Evolutionary conservation across 805 yeast species (phyloP).

Genomic region (Zygosaccharomyces rouxii): DNA sequence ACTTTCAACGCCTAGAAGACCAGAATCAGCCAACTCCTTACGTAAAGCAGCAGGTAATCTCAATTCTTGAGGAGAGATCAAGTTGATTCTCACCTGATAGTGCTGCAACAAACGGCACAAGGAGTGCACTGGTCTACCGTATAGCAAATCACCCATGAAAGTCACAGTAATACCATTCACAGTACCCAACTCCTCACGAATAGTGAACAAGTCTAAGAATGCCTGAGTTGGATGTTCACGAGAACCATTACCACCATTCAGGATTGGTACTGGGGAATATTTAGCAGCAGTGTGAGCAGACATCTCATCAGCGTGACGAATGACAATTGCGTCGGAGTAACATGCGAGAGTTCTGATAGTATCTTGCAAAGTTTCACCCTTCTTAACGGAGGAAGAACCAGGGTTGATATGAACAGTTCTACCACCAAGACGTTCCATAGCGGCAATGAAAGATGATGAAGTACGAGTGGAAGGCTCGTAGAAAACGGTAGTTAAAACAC

Average conservation of each 20-base stretch:
- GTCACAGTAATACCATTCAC: conserved; percentile 97
- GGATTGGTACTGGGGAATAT: conserved; percentile 93
- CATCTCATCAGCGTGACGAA: conserved; percentile 93
- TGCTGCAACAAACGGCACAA: conserved; percentile 83
- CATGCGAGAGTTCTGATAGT: conserved; percentile 92
- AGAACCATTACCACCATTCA: conserved; percentile 97
- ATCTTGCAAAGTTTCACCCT: conserved; percentile 97
- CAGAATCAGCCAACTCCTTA: conserved; percentile 58
- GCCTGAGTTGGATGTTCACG: conserved; percentile 99
- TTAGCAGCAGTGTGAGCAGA: conserved; percentile 93
- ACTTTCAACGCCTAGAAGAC: conserved; percentile 70
- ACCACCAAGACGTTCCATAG: conserved; percentile 99
- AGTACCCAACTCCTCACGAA: conserved; percentile 97
- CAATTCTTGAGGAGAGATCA: conserved; percentile 87
- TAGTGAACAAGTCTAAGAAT: conserved; percentile 92
- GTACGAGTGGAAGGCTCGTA: conserved; percentile 99
- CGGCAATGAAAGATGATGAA: conserved; percentile 94
- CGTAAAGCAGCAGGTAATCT: conserved; percentile 72
- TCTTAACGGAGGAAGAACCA: conserved; percentile 87
- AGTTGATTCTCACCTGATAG: conserved; percentile 88
- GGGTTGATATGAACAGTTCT: conserved; percentile 86
- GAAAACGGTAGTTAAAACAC: conserved; percentile 89
- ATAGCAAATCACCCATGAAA: conserved; percentile 97
- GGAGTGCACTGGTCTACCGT: conserved; percentile 98
- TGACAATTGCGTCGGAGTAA: conserved; percentile 92